Evolutionary conservation across 805 yeast species (phyloP), one percentile per base, ranked within the genome.

Genomic region (Barnettozyma sp.): DNA sequence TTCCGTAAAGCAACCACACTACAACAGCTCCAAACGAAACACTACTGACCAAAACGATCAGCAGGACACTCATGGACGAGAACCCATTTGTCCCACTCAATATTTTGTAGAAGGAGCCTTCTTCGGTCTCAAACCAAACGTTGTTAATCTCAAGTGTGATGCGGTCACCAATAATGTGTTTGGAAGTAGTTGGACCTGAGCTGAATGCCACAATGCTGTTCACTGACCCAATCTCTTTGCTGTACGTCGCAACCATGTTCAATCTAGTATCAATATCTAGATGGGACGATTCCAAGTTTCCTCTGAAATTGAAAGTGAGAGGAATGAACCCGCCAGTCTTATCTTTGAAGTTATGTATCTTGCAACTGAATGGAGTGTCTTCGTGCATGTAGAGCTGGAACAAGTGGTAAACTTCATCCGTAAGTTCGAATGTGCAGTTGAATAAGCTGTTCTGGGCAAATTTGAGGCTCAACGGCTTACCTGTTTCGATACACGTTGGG

Each of bases 341-440:
- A 6, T 27, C 30, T 7, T 33, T 35, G 14, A 70, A 59, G 39
- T 73, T 55, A 4, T 82, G 81, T 8, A 79, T 45, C 37, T 80
- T 63, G 55, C 92, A 82, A 31, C 82, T 70, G 51, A 77, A 74
- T 20, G 92, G 92, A 7, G 71, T 76, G 53, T 82, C 92, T 52
- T 82, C 81, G 55, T 82, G 92, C 28, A 82, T 62, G 52, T 82
- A 82, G 31, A 82, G 62, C 59, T 82, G 90, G 55, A 82, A 78
- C 40, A 82, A 54, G 50, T 82, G 92, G 52, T 71, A 82, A 26
- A 75, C 49, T 45, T 77, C 80, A 54, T 82, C 90, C 11, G 71
- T 65, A 33, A 82, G 66, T 6, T 59, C 58, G 18, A 82, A 60
- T 3, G 88, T 74, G 52, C 92, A 82, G 44, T 70, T 69, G 35